Evolutionary conservation across 2,329 filamentous ascomycete genomes (phyloP), one percentile per base, ranked within the genome.

Genomic region (Piedraia hortae): DNA sequence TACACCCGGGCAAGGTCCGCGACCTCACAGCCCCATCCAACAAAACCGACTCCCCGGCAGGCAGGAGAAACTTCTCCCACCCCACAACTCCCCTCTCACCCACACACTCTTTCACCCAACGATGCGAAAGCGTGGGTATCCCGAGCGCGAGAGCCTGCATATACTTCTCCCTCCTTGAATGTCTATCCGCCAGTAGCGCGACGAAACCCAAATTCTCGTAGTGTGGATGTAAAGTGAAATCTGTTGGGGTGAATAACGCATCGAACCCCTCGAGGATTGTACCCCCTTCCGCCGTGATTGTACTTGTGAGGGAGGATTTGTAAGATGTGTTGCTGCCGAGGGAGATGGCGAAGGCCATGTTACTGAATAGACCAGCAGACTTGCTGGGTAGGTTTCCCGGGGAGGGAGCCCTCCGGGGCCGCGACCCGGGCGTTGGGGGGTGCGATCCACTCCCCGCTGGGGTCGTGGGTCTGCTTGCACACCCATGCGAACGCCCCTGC

Each of bases 111-210:
- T 61, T 55, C 21, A 89, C 51, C 82, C 85, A 97, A 24, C 68
- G 66, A 4, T 65, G 59, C 4, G 75, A 70, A 2, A 97, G 53
- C 36, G 80, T 90, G 0, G 85, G 85, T 0, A 97, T 47, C 1
- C 75, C 77, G 1, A 97, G 59, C 0, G 85, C 80, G 2, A 97
- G 59, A 0, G 85, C 85, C 46, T 93, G 80, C 56, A 93, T 73
- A 43, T 85, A 91, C 41, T 93, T 97, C 21, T 67, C 62, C 30
- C 77, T 78, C 20, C 82, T 65, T 4, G 73, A 85, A 41, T 90
- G 72, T 4, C 63, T 61, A 37, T 93, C 75, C 0, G 80, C 70
- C 27, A 97, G 73, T 8, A 93, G 50, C 3, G 77, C 80, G 0
- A 73, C 65, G 38, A 97, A 93, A 0, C 74, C 69, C 1, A 66